A percentile compares a stretch with the other conserved stretches of the same genome.
Conservation (phyloP, 352 stramenopile genomes). For the Phytophthora pseudosyringae region DNA sequence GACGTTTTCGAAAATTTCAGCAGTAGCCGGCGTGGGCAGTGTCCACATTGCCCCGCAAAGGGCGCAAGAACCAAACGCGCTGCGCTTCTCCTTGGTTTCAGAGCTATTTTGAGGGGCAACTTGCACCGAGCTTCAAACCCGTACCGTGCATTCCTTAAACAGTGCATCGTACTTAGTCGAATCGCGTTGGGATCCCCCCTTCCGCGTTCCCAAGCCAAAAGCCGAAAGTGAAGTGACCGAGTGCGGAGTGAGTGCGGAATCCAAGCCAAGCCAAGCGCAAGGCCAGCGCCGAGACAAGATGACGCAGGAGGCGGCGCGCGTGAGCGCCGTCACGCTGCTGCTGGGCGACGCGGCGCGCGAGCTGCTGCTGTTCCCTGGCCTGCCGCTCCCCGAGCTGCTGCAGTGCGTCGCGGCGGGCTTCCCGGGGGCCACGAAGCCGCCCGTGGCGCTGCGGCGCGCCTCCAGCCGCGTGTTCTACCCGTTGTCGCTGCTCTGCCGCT, state of each 20-base stretch:
- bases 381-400: conserved; percentile 57
- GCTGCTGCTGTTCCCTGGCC: conserved; percentile 45
- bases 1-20: too few relatives aligned
- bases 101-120: not conserved
- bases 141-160: conserved; percentile 7
- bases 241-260: conserved; percentile 2
- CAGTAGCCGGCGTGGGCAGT: too few relatives aligned
- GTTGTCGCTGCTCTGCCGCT: conserved; percentile 66
- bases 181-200: conserved; percentile 18
- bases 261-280: not conserved
- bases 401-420: conserved; percentile 60
- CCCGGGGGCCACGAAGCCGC: conserved; percentile 21
- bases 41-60: not conserved
- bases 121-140: conserved; percentile 11
- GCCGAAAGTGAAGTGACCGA: conserved; percentile 24
- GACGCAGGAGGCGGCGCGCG: conserved; percentile 25
- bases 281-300: conserved; percentile 14
- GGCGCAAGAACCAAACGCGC: too few relatives aligned
- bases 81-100: too few relatives aligned
- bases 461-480: conserved; percentile 63
- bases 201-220: conserved; percentile 10
- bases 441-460: conserved; percentile 33
- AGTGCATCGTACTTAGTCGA: conserved; percentile 21
- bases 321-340: conserved; percentile 53
- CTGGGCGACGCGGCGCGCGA: conserved; percentile 37